phyloP scores from a whole-genome alignment of 2,329 filamentous ascomycete genomes.

The Cladophialophora immunda region DNA sequence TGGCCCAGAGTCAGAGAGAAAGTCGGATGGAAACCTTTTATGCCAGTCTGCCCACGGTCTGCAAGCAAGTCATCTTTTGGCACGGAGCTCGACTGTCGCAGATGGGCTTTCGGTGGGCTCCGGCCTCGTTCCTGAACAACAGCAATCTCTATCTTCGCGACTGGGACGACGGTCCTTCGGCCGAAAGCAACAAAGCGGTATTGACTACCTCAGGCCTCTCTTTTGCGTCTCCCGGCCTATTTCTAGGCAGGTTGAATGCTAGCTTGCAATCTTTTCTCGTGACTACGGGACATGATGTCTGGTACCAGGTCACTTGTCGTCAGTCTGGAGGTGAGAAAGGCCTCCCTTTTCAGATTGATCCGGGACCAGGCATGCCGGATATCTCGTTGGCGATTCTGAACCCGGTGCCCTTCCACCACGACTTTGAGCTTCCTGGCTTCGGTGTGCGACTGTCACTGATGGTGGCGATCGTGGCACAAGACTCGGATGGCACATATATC shows the following conservation, averaged over 20 bases:
- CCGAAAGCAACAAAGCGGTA: conserved; percentile 2
- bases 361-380: neutral
- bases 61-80: conserved; percentile 16
- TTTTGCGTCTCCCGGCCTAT: conserved; percentile 3
- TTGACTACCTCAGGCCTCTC: neutral
- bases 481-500: neutral
- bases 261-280: conserved; percentile 12
- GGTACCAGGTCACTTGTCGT: conserved; percentile 10
- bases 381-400: conserved; percentile 9
- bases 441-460: conserved; percentile 4
- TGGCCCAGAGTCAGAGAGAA: conserved; percentile 2
- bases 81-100: neutral
- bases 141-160: conserved; percentile 14
- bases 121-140: conserved; percentile 12
- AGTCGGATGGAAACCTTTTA: conserved; percentile 15
- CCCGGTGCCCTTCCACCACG: conserved; percentile 4
- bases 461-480: conserved; percentile 13
- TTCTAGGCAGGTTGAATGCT: conserved; percentile 5
- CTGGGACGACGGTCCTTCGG: conserved; percentile 4
- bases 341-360: too few relatives aligned
- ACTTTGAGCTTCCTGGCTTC: conserved; percentile 5
- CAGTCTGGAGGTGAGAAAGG: neutral
- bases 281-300: neutral
- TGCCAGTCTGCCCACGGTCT: neutral
- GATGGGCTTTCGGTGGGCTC: conserved; percentile 13